Evolutionary conservation across 352 stramenopile genomes (phyloP).

Genomic region (Pythium phragmitis): DNA sequence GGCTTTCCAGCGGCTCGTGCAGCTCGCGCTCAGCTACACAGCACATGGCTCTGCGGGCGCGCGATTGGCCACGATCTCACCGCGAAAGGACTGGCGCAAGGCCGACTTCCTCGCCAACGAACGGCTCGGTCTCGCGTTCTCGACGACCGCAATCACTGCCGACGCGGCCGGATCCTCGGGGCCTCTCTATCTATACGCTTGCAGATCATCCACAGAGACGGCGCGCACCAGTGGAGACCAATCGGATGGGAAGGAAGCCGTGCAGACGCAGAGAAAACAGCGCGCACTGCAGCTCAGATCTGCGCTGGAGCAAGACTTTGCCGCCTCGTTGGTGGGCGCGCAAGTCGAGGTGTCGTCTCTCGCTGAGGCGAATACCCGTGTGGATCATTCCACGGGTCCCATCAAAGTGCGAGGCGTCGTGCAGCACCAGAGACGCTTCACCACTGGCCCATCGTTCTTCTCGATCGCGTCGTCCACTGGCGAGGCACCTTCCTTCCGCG

Average conservation of each 20-base stretch:
- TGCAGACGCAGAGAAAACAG: slow-evolving; percentile 17
- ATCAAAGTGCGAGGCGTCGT: slow-evolving; percentile 21
- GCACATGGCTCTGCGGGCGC: not conserved
- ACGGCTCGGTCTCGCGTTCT: slow-evolving; percentile 9
- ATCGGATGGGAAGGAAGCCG: not conserved
- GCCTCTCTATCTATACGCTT: slow-evolving; percentile 22
- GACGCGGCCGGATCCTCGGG: not conserved
- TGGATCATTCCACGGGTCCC: not conserved
- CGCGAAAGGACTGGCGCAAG: slow-evolving; percentile 66
- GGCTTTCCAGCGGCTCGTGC: slow-evolving; percentile 44
- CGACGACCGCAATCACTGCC: not conserved
- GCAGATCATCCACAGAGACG: not conserved
- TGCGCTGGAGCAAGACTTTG: slow-evolving; percentile 19
- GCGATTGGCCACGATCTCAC: slow-evolving; percentile 44
- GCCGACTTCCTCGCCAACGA: slow-evolving; percentile 50
- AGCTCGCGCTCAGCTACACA: slow-evolving; percentile 8
- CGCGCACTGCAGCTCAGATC: slow-evolving; percentile 21
- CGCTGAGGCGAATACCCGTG: not conserved
- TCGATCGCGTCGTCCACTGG: slow-evolving; percentile 13
- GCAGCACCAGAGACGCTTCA: slow-evolving; percentile 26
- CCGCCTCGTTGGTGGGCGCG: not conserved
- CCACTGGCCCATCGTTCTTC: slow-evolving; percentile 26
- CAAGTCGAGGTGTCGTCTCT: not conserved
- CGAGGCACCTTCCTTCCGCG: slow-evolving; percentile 14
- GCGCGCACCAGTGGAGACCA: not conserved